These are phyloP conservation scores for Mycena sp. DNA, from an alignment of 1,284 basidiomycete genomes.

Conservation along the genomic window DNA sequence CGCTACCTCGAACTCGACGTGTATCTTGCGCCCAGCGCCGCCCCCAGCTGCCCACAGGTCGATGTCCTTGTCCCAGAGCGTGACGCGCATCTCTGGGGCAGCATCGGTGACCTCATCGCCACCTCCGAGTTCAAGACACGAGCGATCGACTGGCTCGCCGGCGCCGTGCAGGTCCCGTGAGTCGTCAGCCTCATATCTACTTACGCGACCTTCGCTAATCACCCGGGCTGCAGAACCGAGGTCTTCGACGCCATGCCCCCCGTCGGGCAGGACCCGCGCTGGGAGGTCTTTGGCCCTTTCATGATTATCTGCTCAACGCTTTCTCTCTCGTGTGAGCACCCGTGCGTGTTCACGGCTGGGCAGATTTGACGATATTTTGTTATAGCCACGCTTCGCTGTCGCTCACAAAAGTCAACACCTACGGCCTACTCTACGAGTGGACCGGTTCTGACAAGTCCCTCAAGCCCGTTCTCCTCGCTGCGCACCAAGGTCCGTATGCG, in stretches of 20 bases:
- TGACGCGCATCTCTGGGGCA: slow-evolving; percentile 53
- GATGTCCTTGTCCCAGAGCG: slow-evolving; percentile 52
- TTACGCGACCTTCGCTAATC: slow-evolving; percentile 2
- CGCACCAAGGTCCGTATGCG: slow-evolving; percentile 77
- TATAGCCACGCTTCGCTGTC: slow-evolving; percentile 62
- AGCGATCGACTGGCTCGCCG: slow-evolving; percentile 63
- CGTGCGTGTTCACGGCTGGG: neutral
- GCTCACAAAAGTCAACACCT: slow-evolving; percentile 70
- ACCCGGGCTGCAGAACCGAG: slow-evolving; percentile 49
- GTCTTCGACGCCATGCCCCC: slow-evolving; percentile 58
- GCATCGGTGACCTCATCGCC: slow-evolving; percentile 49
- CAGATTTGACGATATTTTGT: neutral
- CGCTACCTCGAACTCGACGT: too few species aligned
- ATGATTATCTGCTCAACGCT: slow-evolving; percentile 53
- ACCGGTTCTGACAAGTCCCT: slow-evolving; percentile 65
- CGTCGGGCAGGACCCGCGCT: slow-evolving; percentile 59
- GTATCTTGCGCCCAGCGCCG: neutral
- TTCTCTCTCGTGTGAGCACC: slow-evolving; percentile 59
- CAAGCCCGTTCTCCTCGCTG: slow-evolving; percentile 75
- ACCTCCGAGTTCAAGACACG: slow-evolving; percentile 55
- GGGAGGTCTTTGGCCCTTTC: slow-evolving; percentile 61
- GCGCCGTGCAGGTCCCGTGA: slow-evolving; percentile 59
- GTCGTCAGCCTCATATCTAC: slow-evolving; percentile 33
- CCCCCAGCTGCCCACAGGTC: slow-evolving; percentile 54
- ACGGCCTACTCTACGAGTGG: slow-evolving; percentile 78